Evolutionary conservation across 2,329 filamentous ascomycete genomes (phyloP), one percentile per base, ranked within the genome.

Genomic region (Hypoxylon sp.): DNA sequence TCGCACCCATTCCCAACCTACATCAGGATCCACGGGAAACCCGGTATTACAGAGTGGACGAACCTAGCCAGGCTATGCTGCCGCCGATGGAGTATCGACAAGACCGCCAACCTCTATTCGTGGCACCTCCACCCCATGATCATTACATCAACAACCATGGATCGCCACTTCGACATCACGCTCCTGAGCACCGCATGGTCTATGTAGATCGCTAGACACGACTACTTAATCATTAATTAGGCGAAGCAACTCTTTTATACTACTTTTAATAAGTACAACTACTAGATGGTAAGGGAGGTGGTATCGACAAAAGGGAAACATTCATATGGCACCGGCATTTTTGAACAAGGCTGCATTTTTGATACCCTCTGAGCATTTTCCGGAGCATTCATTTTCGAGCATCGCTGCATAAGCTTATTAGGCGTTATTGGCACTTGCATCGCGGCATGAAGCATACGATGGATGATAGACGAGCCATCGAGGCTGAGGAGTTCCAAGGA

Each of bases 311-410:
- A 53, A 46, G 48, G 64, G 56, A 65, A 50, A 52, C 17, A 17
- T 13, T 43, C 9, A 43, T 21, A 55, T 19, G 63, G 57, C 17
- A 36, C 53, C 43, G 67, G 67, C 60, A 57, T 53, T 34, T 53
- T 60, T 58, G 53, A 32, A 34, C 38, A 48, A 41, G 46, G 41
- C 49, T 51, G 52, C 72, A 68, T 67, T 46, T 59, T 51, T 71
- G 74, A 75, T 76, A 74, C 73, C 74, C 69, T 64, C 62, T 53
- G 19, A 45, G 60, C 69, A 69, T 67, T 45, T 25, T 46, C 6
- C 21, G 50, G 41, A 56, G 21, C 45, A 59, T 70, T 52, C 51
- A 50, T 43, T 60, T 69, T 52, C 48, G 30, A 61, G 46, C 50
- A 69, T 67, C 9, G 60, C 43, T 65, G 65, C 38, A 46, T 46